A percentile compares a stretch with the other conserved stretches of the same genome.
Evolutionary conservation across 192 early-diverging fungal genomes (phyloP).

Genomic region (Lobosporangium transversale): DNA sequence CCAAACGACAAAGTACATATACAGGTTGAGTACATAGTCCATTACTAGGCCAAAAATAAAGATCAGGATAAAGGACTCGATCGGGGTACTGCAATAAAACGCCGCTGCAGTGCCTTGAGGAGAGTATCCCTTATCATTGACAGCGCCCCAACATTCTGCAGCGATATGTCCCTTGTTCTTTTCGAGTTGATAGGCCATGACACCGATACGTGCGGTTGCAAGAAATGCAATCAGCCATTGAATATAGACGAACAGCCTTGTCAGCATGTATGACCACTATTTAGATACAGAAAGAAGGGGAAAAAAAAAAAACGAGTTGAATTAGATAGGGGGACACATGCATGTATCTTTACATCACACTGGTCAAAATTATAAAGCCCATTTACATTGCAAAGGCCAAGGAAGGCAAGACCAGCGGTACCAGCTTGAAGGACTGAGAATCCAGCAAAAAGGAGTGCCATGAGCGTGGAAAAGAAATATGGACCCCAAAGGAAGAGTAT

Average conservation of each 20-base stretch:
- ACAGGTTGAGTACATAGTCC: slow-evolving; percentile 47
- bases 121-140: slow-evolving; percentile 40
- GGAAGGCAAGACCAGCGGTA: slow-evolving; percentile 43
- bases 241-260: slow-evolving; percentile 41
- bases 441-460: slow-evolving; percentile 45
- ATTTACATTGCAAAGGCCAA: slow-evolving; percentile 43
- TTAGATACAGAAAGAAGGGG: neutral
- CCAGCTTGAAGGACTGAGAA: slow-evolving; percentile 34
- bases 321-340: too few relatives aligned
- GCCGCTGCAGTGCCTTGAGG: slow-evolving; percentile 42
- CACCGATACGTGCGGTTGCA: slow-evolving; percentile 29
- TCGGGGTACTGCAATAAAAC: slow-evolving; percentile 47
- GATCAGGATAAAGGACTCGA: slow-evolving; percentile 36
- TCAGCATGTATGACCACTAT: slow-evolving; percentile 54
- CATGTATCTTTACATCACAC: too few relatives aligned
- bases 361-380: neutral
- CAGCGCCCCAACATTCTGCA: slow-evolving; percentile 37
- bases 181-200: slow-evolving; percentile 50
- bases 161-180: slow-evolving; percentile 28
- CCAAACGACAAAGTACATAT: slow-evolving; percentile 53
- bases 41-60: slow-evolving; percentile 41
- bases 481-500: slow-evolving; percentile 44
- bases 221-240: slow-evolving; percentile 41
- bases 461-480: slow-evolving; percentile 41
- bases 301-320: neutral